Base-by-base conservation (phyloP, 140 eudicot species). In the Artemisia princeps region DNA sequence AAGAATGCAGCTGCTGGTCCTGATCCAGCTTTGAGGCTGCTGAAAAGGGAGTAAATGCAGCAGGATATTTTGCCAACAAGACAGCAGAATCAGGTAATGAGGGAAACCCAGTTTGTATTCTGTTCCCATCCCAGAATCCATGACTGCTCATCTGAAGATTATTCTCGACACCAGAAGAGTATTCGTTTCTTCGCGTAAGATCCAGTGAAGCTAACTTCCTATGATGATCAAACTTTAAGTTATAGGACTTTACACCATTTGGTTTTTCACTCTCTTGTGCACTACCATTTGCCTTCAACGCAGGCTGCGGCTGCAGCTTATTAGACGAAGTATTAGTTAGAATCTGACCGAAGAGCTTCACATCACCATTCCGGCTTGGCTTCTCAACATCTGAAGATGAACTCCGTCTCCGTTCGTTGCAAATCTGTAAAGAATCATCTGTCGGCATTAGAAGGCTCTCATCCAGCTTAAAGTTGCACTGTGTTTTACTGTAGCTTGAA, bases 331-430 rank as follows among this genome's bases (percentile, higher is more conserved):
- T 71, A 48, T 75, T 72, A 13, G 74, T 78, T 55, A 92, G 53
- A 69, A 92, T 84, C 79, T 88, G 87, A 60, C 98, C 98, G 24
- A 92, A 92, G 8, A 92, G 81, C 63, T 92, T 92, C 66, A 92
- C 90, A 76, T 85, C 87, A 60, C 92, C 89, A 55, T 67, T 81
- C 51, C 70, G 64, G 28, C 76, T 53, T 22, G 92, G 84, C 53
- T 75, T 82, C 49, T 81, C 90, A 19, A 52, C 55, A 62, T 76
- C 80, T 12, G 60, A 64, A 0, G 82, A 76, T 71, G 80, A 80
- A 67, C 87, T 55, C 11, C 77, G 52, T 15, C 49, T 61, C 56
- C 69, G 80, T 58, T 76, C 82, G 19, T 65, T 75, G 60, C 80
- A 54, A 33, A 60, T 87, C 23, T 78, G 72, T 9, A 80, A 79